These are phyloP conservation scores for Lyophyllum atratum DNA, from an alignment of 768 basidiomycete genomes.

Conservation along the genomic window DNA sequence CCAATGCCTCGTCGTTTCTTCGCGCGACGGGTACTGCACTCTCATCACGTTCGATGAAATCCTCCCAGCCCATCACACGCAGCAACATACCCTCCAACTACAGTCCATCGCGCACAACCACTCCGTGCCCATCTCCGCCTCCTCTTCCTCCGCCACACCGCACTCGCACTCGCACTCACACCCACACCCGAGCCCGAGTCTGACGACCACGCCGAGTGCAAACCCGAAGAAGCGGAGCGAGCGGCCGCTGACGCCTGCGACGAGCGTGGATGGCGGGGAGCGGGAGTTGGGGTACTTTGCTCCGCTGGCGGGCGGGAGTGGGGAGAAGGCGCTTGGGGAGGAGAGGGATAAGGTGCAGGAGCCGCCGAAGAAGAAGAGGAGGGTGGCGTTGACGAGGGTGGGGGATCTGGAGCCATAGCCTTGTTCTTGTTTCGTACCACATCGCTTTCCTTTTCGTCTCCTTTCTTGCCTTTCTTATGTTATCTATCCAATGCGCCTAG, in stretches of 20 bases:
- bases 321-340: conserved; percentile 15
- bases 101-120: conserved; percentile 90
- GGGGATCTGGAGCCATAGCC: conserved; percentile 51
- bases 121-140: conserved; percentile 60
- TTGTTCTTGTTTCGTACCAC: background rate
- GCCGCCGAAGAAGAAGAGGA: conserved; percentile 84
- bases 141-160: conserved; percentile 34
- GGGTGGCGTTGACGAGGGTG: conserved; percentile 74
- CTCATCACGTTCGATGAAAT: conserved; percentile 95
- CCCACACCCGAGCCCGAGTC: conserved; percentile 30
- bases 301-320: conserved; percentile 10
- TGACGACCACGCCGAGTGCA: conserved; percentile 16
- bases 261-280: conserved; percentile 48
- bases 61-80: conserved; percentile 82
- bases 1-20: conserved; percentile 86
- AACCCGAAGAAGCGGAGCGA: conserved; percentile 42
- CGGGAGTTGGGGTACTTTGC: conserved; percentile 23
- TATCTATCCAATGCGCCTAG: too few relatives aligned
- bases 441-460: background rate
- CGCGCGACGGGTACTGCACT: conserved; percentile 97
- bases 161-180: conserved; percentile 35
- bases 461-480: too few relatives aligned
- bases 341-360: conserved; percentile 36
- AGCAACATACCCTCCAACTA: conserved; percentile 88
- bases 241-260: conserved; percentile 49